A percentile compares a stretch with the other conserved stretches of the same genome.
Evolutionary conservation across 495 filamentous ascomycete species (phyloP).

Genomic region (Elasticomyces elasticus): DNA sequence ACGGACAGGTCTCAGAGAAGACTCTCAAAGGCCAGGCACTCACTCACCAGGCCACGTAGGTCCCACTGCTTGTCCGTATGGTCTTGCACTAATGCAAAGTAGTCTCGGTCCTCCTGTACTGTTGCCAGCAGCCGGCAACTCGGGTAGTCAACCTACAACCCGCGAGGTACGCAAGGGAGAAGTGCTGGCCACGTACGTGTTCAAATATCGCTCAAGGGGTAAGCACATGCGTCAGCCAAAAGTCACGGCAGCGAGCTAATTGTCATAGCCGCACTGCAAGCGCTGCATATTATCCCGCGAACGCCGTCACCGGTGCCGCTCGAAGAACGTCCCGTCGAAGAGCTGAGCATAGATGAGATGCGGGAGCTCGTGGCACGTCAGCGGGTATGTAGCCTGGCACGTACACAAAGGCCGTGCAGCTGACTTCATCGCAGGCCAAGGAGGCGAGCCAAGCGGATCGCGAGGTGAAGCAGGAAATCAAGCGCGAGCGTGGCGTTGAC

Average conservation of each 20-base stretch:
- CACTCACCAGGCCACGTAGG: slow-evolving; percentile 9
- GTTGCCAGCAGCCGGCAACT: no score
- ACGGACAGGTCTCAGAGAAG: slow-evolving; percentile 11
- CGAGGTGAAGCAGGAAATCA: slow-evolving; percentile 2
- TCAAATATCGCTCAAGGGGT: slow-evolving; percentile 19
- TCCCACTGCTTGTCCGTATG: neutral
- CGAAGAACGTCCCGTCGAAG: slow-evolving; percentile 10
- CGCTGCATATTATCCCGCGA: slow-evolving; percentile 9
- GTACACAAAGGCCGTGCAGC: neutral
- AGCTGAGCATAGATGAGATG: slow-evolving; percentile 6
- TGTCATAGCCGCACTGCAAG: slow-evolving; percentile 7
- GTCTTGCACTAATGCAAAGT: neutral
- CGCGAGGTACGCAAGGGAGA: neutral
- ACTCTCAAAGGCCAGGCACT: slow-evolving; percentile 14
- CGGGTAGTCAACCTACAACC: neutral
- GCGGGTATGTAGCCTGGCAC: neutral
- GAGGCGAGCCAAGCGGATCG: neutral
- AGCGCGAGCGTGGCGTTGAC: slow-evolving; percentile 2
- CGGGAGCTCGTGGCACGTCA: slow-evolving; percentile 5
- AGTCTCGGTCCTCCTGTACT: neutral
- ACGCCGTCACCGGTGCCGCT: slow-evolving; percentile 14
- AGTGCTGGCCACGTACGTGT: slow-evolving; percentile 9
- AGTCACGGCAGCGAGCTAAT: neutral
- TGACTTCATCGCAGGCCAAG: neutral
- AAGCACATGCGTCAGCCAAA: neutral